phyloP scores from a whole-genome alignment of 2,329 filamentous ascomycete species.

The Canariomyces notabilis region DNA sequence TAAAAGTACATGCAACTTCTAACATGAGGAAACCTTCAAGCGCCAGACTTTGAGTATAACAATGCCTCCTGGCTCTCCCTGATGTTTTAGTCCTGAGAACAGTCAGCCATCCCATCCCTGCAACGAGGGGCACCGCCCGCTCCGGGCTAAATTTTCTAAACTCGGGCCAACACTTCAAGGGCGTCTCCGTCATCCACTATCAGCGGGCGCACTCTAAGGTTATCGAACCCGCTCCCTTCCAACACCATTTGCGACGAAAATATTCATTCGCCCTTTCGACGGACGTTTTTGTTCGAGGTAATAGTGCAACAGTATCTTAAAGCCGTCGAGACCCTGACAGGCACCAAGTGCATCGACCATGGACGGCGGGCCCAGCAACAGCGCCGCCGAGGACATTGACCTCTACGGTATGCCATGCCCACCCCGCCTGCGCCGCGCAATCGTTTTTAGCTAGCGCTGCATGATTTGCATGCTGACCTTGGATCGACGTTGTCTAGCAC shows the following conservation, averaged over 20 bases:
- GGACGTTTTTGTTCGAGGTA: neutral
- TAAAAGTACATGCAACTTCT: too few species aligned
- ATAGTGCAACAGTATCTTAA: neutral
- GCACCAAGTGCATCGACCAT: constrained; percentile 11
- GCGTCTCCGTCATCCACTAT: too few species aligned
- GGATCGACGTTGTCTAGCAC: constrained; percentile 46
- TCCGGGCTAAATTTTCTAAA: constrained; percentile 8
- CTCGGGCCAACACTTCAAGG: neutral
- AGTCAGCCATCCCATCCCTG: too few species aligned
- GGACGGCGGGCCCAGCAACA: constrained; percentile 15
- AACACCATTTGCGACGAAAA: too few species aligned
- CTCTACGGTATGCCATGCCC: constrained; percentile 44
- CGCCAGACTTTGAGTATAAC: neutral
- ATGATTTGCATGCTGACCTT: constrained; percentile 7
- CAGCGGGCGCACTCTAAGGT: too few species aligned
- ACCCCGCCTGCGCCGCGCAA: neutral
- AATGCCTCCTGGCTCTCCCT: too few species aligned
- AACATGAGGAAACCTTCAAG: too few species aligned
- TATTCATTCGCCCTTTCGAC: too few species aligned
- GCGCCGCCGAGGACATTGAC: constrained; percentile 46
- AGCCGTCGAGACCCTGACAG: neutral
- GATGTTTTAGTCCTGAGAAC: too few species aligned
- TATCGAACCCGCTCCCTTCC: constrained; percentile 1
- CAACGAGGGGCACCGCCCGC: neutral
- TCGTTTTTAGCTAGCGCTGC: neutral